Percentiles rank a stretch among this genome's conserved stretches.
Conservation (phyloP, 2,329 filamentous ascomycete species). For the Nemania abortiva region DNA sequence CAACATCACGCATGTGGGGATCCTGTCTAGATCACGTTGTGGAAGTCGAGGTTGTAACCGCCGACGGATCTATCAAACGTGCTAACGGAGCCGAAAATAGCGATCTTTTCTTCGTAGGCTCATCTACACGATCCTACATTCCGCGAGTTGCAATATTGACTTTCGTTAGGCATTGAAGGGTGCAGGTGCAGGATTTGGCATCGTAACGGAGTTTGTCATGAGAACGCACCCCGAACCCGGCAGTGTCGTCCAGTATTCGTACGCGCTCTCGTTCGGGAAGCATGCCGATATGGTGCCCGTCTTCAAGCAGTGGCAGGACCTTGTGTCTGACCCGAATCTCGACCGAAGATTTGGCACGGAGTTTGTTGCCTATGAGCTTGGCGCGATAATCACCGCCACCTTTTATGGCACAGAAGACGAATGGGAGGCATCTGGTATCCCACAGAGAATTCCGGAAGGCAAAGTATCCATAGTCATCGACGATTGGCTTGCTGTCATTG, state of each 20-base stretch:
- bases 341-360: conserved; percentile 70
- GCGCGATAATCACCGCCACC: conserved; percentile 68
- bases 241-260: conserved; percentile 70
- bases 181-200: conserved; percentile 67
- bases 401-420: conserved; percentile 71
- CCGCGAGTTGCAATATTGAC: conserved; percentile 10
- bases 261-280: conserved; percentile 63
- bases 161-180: conserved; percentile 62
- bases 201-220: conserved; percentile 69
- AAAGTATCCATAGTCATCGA: conserved; percentile 62
- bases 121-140: too few species aligned
- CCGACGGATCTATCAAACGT: conserved; percentile 63
- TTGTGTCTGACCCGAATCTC: conserved; percentile 66
- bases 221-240: conserved; percentile 68
- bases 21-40: conserved; percentile 66
- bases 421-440: conserved; percentile 65
- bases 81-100: conserved; percentile 61
- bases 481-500: conserved; percentile 73
- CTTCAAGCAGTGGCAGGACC: conserved; percentile 69
- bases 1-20: conserved; percentile 71
- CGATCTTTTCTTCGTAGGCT: conserved; percentile 66
- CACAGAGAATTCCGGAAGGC: conserved; percentile 59
- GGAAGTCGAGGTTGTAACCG: conserved; percentile 67
- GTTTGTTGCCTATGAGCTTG: conserved; percentile 66
- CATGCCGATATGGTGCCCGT: conserved; percentile 61